A percentile compares a stretch with the other conserved stretches of the same genome.
Conservation (phyloP, 208 protist genomes). For the Trypanosoma theileri region DNA sequence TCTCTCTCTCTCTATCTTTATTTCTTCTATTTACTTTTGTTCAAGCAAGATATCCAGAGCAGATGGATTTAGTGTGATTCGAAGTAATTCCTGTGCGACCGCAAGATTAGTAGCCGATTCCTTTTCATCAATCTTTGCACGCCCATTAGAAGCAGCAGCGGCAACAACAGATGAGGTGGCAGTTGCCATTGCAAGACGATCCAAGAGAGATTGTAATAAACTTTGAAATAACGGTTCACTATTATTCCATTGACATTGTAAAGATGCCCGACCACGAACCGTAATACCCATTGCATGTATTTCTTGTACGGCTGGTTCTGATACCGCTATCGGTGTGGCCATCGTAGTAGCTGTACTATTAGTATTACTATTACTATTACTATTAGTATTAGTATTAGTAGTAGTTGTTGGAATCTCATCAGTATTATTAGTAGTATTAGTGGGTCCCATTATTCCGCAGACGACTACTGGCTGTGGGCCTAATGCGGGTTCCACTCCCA, state of each 20-base stretch:
- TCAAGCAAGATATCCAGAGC: constrained; percentile 75
- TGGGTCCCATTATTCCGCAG: constrained; percentile 54
- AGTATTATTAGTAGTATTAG: background rate
- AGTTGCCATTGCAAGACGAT: constrained; percentile 57
- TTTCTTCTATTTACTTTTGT: constrained; percentile 24
- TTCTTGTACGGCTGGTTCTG: constrained; percentile 43
- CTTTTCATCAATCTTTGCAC: constrained; percentile 4
- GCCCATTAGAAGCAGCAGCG: background rate
- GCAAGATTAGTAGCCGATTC: constrained; percentile 33
- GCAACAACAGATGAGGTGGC: background rate
- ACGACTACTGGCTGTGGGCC: constrained; percentile 80
- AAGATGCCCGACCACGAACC: constrained; percentile 53
- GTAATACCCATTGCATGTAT: constrained; percentile 66
- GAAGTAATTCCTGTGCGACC: constrained; percentile 69
- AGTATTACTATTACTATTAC: background rate
- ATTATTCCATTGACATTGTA: constrained; percentile 56
- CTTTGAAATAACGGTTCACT: constrained; percentile 48
- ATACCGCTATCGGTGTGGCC: background rate
- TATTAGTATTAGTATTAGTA: background rate
- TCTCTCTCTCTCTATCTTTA: too few species aligned
- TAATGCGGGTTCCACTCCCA: constrained; percentile 59
- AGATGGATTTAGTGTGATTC: constrained; percentile 70
- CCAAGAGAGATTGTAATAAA: constrained; percentile 67
- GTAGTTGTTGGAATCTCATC: too few species aligned
- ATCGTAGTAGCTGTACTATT: background rate